These are phyloP conservation scores for Nannochloropsis granulata DNA, from an alignment of 108 stramenopile species.

Conservation along the genomic window DNA sequence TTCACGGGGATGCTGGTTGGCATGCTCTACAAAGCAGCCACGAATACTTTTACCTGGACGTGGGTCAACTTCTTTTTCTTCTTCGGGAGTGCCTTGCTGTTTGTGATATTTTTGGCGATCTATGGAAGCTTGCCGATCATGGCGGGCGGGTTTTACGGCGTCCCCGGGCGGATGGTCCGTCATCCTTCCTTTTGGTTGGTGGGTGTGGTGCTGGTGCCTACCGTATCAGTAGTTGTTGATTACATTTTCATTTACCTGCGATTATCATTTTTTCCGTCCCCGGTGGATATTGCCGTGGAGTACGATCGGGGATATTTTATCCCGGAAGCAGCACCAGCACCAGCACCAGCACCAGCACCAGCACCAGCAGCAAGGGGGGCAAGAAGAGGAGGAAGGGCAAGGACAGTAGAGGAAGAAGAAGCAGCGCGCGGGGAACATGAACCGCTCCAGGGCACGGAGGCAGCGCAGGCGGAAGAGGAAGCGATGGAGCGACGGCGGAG, in stretches of 20 bases:
- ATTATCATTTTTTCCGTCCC: neutral
- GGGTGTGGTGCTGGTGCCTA: neutral
- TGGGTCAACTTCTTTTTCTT: neutral
- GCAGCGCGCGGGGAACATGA: neutral
- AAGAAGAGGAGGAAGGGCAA: too few relatives aligned
- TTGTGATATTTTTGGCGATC: neutral
- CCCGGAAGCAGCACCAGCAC: neutral
- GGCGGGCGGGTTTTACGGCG: neutral
- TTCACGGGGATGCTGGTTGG: neutral
- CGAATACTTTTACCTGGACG: neutral
- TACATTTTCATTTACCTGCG: neutral
- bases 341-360: neutral
- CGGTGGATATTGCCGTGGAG: neutral
- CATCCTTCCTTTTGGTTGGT: neutral
- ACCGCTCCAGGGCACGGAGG: neutral
- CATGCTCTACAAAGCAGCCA: neutral
- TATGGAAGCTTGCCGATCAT: neutral
- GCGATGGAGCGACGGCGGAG: neutral
- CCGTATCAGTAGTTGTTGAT: neutral
- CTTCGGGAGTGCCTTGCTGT: neutral
- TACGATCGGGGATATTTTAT: neutral
- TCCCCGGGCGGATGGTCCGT: neutral
- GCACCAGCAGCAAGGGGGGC: neutral
- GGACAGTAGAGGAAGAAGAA: neutral
- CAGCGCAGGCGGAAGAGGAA: neutral